Base-by-base conservation (phyloP, 805 yeast genomes). In the Kluyveromyces aestuarii region DNA sequence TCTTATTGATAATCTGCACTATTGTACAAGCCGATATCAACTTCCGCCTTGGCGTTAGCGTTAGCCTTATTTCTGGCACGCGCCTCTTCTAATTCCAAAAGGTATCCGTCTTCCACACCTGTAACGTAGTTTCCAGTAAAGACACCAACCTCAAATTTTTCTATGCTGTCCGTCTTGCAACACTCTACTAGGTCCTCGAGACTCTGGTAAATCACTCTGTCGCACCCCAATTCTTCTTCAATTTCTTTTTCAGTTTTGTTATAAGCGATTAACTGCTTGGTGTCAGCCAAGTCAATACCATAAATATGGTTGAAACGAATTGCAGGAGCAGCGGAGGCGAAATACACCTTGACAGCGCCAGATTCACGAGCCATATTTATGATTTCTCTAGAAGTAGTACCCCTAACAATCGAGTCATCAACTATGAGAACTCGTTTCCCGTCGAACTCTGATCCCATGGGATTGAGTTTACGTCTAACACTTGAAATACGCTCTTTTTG, bases 361-460 rank as follows among this genome's bases (percentile, higher is more conserved):
- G 98, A 96, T 67, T 93, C 99, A 58, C 85, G 79, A n/a, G 99
- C 99, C 99, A 93, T 93, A 56, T 82, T 84, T 35, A 93, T 95
- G 55, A 93, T 93, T 71, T 93, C 99, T 66, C 80, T 85, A 7
- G 97, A 89, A 2, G 99, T 93, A 18, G 99, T 93, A 53, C 99
- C 99, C 66, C 99, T 81, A 9, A 93, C 99, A 55, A 93, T 91
- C 27, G 97, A 88, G 68, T 93, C 99, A 68, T 93, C 99, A 41
- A 93, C 97, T 47, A 93, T 76, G 54, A 93, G 72, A 19, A 93
- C 98, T 52, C 81, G 82, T 59, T 88, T 80, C 53, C 80, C 93
- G 55, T 78, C 76, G 66, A 93, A 93, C 70, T 93, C 99, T 42
- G 86, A 79, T 51, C 81, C 88, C 96, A 93, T 93, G 8, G 99